These are phyloP conservation scores for Coprinellus micaceus DNA, from an alignment of 768 basidiomycete genomes.

Conservation along the genomic window DNA sequence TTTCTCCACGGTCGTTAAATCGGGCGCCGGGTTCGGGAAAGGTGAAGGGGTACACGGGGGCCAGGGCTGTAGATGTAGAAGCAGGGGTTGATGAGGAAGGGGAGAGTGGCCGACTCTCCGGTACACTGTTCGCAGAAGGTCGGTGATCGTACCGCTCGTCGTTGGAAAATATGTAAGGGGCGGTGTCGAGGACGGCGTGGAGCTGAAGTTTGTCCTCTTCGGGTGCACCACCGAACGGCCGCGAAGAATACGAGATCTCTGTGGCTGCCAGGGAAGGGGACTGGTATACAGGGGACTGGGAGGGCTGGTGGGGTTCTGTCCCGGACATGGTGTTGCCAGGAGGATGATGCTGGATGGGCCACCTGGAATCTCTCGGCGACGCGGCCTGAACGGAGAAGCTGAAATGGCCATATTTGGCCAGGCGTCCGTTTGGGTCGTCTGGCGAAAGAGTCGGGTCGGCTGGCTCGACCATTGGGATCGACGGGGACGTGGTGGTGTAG, in stretches of 20 bases:
- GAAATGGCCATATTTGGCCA: constrained; percentile 51
- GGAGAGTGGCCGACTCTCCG: constrained; percentile 66
- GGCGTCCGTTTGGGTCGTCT: constrained; percentile 26
- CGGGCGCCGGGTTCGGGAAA: constrained; percentile 54
- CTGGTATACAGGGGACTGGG: constrained; percentile 52
- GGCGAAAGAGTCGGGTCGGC: constrained; percentile 9
- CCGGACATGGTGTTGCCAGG: constrained; percentile 42
- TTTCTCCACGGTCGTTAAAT: constrained; percentile 50
- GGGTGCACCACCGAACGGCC: constrained; percentile 23
- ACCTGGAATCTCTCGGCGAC: constrained; percentile 36
- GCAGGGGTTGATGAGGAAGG: constrained; percentile 62
- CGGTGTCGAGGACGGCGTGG: constrained; percentile 21
- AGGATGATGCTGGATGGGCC: constrained; percentile 30
- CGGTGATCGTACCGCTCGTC: neutral
- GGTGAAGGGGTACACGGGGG: constrained; percentile 64
- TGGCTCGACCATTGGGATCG: constrained; percentile 32
- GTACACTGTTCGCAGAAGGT: constrained; percentile 6
- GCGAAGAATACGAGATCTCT: constrained; percentile 25
- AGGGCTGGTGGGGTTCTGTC: constrained; percentile 38
- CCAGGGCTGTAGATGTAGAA: constrained; percentile 59
- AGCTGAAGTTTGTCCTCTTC: constrained; percentile 25
- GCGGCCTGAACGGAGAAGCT: constrained; percentile 30
- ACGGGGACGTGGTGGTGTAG: constrained; percentile 41
- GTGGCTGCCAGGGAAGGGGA: constrained; percentile 52
- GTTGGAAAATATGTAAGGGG: constrained; percentile 24